Base-by-base conservation (phyloP, 2,329 filamentous ascomycete species). In the Sporothrix dimorphospora region DNA sequence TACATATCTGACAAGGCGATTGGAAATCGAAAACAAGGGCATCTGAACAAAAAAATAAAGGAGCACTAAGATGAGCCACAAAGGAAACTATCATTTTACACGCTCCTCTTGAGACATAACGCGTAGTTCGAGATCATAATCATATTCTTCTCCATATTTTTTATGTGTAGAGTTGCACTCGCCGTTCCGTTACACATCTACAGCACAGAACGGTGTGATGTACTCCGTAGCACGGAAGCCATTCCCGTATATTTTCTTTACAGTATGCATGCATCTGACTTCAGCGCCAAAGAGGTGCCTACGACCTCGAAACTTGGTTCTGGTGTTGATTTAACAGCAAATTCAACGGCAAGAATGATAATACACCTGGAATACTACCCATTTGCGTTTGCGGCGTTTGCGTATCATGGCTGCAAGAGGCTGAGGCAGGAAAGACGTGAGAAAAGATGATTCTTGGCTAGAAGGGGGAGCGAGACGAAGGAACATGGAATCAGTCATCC, bases 401-500 rank as follows among this genome's bases (percentile, higher is more conserved):
- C 34, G 27, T 57, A 57, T 34, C 27, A 34, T 14, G 5, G 53
- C 34, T 9, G 27, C 53, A 30, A 40, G 30, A 65, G n/a, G 38
- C 38, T 42, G 34, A 42, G 59, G 38, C 59, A 65, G n/a, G 27
- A 11, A 21, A 45, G 59, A 45, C 19, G 57, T 42, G 38, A 63
- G 57, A 45, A 45, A 12, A 24, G 57, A 40, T 21, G 38, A 65
- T 45, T 38, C 59, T 45, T n/a, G 38, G 12, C 14, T 16, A 45
- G 24, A 45, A 12, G 38, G 38, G n/a, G n/a, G 16, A 27, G 38
- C 11, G 38, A 42, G 59, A 45, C 59, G 38, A 65, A 65, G 59
- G 38, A 66, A 66, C 42, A 27, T 66, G 63, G 42, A 66, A 66
- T 66, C 42, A 66, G 42, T 66, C 42, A 66, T 49, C 24, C 24